Evolutionary conservation across 345 rosid species (phyloP), one percentile per base, ranked within the genome.

Genomic region (Nephelium lappaceum): DNA sequence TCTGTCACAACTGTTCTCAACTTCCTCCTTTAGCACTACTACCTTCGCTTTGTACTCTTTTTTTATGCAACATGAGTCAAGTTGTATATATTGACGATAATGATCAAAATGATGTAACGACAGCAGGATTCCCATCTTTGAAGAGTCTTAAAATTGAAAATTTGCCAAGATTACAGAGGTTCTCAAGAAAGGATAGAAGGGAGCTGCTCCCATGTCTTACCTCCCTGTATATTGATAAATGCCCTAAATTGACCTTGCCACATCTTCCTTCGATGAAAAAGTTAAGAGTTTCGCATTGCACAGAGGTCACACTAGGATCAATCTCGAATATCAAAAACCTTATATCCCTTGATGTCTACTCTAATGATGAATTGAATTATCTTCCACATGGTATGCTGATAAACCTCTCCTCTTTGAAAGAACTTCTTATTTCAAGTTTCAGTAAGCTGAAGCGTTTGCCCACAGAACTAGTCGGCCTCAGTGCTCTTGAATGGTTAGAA

Each of bases 221-320:
- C 42, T 15, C 1, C 38, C 1, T 69, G 2, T 2, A 4, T 0
- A 71, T 71, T 25, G 0, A 0, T 3, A 1, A 9, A 0, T 27
- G 74, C 14, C 62, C 24, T 16, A 51, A 27, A 25, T 71, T 71
- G 10, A 51, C 42, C 0, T 25, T 71, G 61, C 42, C 43, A 16
- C 8, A 60, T 27, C 74, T 71, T 49, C 62, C 74, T 16, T 49
- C 74, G 9, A 36, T 43, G 4, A 16, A 49, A 49, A 0, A 49
- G 18, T 49, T 49, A 49, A 12, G 1, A 2, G 53, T 25, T 10
- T 0, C 0, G 0, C 0, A 4, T 25, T 49, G 55, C 55, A 49
- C 14, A 12, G 55, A 14, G 19, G 55, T 14, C 16, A 3, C 5
- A 14, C 19, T 4, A 4, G 55, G 55, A 49, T 49, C 55, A 49